Base-by-base conservation (phyloP, 1,139 yeast genomes). In the Pneumocystis jirovecii region DNA sequence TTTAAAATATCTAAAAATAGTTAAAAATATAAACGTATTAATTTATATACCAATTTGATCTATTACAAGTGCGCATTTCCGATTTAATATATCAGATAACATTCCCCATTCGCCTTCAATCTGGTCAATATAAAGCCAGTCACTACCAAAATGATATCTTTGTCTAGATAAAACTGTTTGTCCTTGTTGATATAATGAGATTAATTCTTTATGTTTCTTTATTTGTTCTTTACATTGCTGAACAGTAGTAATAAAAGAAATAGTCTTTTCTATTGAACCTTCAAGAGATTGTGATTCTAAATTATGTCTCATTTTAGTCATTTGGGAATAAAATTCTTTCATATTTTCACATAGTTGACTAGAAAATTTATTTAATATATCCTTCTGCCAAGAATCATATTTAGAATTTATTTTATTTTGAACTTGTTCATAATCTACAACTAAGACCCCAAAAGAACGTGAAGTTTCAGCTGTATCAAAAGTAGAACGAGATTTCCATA, bases 71-170 rank as follows among this genome's bases (percentile, higher is more conserved):
- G 35, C 45, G 59, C 74, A 71, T 68, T 82, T 82, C 45, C 75
- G 74, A 0, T 70, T 71, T 39, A 83, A 68, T 1, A 85, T 74
- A 29, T 82, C 79, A 0, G 72, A 69, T 10, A 87, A 73, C 5
- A 82, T 77, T 0, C 78, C 73, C 67, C 81, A 73, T 65, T 82
- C 83, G 66, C 77, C 79, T 37, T 83, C 85, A 1, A 89, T 70
- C 70, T 87, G 95, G 62, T 87, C 95, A 61, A 78, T 77, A 71
- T 77, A 82, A 0, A 85, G 69, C 89, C 93, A 87, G 37, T 80
- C 80, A 0, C 73, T 63, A 0, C 86, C 82, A 65, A 83, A 80
- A 59, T 78, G 78, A 70, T 76, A 80, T 61, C 86, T 76, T 56
- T 79, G 77, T 50, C 80, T 78, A 0, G 76, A 68, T 17, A 87